Base-by-base conservation (phyloP, 176 grass and related monocot genomes). In the Juncus inflexus region DNA sequence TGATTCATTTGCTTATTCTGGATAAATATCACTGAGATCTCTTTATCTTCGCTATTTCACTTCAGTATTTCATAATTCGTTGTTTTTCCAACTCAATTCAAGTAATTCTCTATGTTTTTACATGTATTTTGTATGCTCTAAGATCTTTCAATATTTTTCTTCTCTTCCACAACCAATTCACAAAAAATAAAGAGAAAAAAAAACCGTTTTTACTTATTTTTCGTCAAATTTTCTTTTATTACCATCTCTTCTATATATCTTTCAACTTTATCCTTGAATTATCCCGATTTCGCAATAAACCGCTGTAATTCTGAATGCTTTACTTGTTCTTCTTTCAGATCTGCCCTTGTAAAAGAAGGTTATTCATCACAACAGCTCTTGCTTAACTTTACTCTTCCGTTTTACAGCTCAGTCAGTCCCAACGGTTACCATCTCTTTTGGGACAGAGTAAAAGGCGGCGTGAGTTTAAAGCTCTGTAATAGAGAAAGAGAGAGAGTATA, bases 321-420 rank as follows among this genome's bases (percentile, higher is more conserved):
- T 11, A 35, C 51, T 53, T 67, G 19, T 68, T 41, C 38, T 12
- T 68, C 49, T 68, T 55, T 55, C 65, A 68, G 65, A 55, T 68
- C 50, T 55, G 65, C 65, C 50, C 12, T 52, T 68, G 50, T 68
- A 54, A 68, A 36, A 67, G 50, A 55, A 55, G 16, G 28, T 15
- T 35, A 52, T 66, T 66, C 14, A 64, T 64, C 42, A 12, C 12
- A 47, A 11, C 9, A 47, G 38, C 9, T 38, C 35, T 55, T 38
- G 7, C 35, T 40, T 55, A 52, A 35, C 50, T 7, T 55, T 37
- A 52, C 42, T 5, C 1, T 37, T n/a, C 37, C 19, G 43, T 47
- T 67, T 50, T 68, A 15, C 9, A 50, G 60, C 12, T 40, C 12
- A 50, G 19, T 28, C 19, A 45, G 41, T 47, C 15, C 35, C 43